phyloP scores from a whole-genome alignment of 495 filamentous ascomycete species.

The Aspergillus incahuasiensis region DNA sequence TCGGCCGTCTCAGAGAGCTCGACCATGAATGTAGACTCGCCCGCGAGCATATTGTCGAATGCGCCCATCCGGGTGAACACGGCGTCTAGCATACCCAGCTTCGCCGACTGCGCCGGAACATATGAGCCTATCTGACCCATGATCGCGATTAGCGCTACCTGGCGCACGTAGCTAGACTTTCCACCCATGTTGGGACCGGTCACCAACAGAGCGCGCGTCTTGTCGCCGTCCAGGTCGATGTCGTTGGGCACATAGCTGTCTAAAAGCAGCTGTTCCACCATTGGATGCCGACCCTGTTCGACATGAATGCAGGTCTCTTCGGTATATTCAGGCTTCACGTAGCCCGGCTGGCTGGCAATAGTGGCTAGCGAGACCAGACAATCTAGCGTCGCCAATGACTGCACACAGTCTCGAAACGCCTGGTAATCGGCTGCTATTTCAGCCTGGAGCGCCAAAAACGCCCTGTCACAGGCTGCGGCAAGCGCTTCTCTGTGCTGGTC shows the following conservation, averaged over 20 bases:
- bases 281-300: constrained; percentile 80
- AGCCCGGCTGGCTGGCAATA: constrained; percentile 81
- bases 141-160: constrained; percentile 84
- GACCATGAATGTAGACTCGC: constrained; percentile 97
- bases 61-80: constrained; percentile 98
- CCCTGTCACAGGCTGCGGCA: constrained; percentile 86
- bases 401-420: constrained; percentile 78
- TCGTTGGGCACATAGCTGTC: constrained; percentile 91
- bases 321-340: constrained; percentile 79
- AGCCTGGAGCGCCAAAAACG: constrained; percentile 64
- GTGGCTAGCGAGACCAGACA: constrained; percentile 82
- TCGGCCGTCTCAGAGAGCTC: constrained; percentile 88
- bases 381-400: constrained; percentile 82
- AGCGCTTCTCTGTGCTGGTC: constrained; percentile 94
- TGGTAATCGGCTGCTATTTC: constrained; percentile 81
- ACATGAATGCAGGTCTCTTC: constrained; percentile 67
- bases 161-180: constrained; percentile 91
- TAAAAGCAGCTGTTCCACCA: constrained; percentile 88
- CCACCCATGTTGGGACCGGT: constrained; percentile 99
- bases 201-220: constrained; percentile 74
- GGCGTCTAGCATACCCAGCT: constrained; percentile 78
- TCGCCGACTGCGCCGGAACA: constrained; percentile 73
- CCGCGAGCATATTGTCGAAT: constrained; percentile 91
- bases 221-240: constrained; percentile 58
- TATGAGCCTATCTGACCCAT: constrained; percentile 95